A percentile compares a stretch with the other conserved stretches of the same genome.
Evolutionary conservation across 495 filamentous ascomycete species (phyloP).

Genomic region (Bryoglossum gracile): DNA sequence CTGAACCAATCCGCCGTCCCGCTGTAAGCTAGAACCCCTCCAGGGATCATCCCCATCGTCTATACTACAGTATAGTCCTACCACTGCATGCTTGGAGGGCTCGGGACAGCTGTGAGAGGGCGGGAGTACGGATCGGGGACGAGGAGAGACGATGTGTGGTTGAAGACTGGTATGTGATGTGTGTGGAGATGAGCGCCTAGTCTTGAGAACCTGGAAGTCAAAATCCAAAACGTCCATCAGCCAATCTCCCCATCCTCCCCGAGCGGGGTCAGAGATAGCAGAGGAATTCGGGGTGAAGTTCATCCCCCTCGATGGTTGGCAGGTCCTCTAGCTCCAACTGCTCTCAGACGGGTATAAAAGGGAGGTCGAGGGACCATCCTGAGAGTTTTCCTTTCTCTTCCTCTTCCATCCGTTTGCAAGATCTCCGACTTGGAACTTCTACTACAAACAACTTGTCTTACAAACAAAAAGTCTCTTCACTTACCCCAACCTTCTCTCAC

Average conservation of each 20-base stretch:
- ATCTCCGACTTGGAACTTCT: conserved; percentile 27
- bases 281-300: conserved; percentile 31
- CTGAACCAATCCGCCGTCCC: conserved; percentile 30
- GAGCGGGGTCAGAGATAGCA: conserved; percentile 42
- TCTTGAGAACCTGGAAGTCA: conserved; percentile 4
- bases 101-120: conserved; percentile 19
- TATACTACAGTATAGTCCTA: no score
- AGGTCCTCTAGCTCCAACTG: conserved; percentile 36
- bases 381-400: conserved; percentile 52
- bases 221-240: conserved; percentile 13
- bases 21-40: conserved; percentile 25
- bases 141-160: conserved; percentile 29
- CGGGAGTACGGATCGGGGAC: conserved; percentile 23
- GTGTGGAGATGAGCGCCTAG: no score
- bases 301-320: conserved; percentile 30
- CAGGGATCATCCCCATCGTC: conserved; percentile 33
- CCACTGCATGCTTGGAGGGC: conserved; percentile 17
- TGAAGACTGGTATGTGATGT: conserved; percentile 28
- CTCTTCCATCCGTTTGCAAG: conserved; percentile 35
- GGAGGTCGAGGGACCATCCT: conserved; percentile 30
- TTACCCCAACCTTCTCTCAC: conserved; percentile 20
- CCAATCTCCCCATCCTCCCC: conserved; percentile 28
- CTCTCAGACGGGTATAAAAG: conserved; percentile 57
- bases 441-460: conserved; percentile 23
- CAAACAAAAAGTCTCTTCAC: conserved; percentile 24